Evolutionary conservation across 768 basidiomycete genomes (phyloP).

Genomic region (Amanita thiersii): DNA sequence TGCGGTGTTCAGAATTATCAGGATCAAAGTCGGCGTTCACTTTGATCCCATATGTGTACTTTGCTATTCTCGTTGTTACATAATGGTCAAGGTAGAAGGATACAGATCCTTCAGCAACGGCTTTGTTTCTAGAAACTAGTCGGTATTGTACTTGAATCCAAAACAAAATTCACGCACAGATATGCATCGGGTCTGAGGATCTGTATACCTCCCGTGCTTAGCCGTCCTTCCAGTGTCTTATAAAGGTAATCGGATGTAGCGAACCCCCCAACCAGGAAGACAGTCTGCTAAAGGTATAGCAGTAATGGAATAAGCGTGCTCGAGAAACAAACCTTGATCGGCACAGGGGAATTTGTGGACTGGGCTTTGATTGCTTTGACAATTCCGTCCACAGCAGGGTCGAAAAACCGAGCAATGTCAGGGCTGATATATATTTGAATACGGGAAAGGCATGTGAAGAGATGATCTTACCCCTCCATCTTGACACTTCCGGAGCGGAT

Average conservation of each 20-base stretch:
- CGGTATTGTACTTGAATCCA: not conserved
- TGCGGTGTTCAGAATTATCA: conserved; percentile 8
- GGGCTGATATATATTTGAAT: not conserved
- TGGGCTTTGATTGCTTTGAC: not conserved
- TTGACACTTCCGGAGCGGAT: conserved; percentile 42
- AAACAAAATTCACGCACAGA: conserved; percentile 24
- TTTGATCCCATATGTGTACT: conserved; percentile 12
- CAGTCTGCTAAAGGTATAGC: conserved; percentile 17
- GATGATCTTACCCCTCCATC: conserved; percentile 20
- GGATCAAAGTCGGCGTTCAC: conserved; percentile 7
- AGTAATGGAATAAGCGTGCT: not conserved
- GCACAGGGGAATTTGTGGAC: not conserved
- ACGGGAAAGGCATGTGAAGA: not conserved
- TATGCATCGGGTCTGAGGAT: conserved; percentile 37
- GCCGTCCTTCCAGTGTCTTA: conserved; percentile 24
- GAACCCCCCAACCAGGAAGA: conserved; percentile 46
- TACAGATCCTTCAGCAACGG: conserved; percentile 18
- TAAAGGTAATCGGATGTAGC: conserved; percentile 42
- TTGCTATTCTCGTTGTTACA: conserved; percentile 10
- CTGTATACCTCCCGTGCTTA: conserved; percentile 23
- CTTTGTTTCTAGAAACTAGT: conserved; percentile 20
- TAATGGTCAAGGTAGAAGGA: conserved; percentile 13
- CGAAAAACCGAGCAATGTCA: not conserved
- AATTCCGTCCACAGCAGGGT: not conserved
- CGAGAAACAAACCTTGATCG: not conserved